phyloP scores from a whole-genome alignment of 768 basidiomycete genomes.

The Chiua virens region DNA sequence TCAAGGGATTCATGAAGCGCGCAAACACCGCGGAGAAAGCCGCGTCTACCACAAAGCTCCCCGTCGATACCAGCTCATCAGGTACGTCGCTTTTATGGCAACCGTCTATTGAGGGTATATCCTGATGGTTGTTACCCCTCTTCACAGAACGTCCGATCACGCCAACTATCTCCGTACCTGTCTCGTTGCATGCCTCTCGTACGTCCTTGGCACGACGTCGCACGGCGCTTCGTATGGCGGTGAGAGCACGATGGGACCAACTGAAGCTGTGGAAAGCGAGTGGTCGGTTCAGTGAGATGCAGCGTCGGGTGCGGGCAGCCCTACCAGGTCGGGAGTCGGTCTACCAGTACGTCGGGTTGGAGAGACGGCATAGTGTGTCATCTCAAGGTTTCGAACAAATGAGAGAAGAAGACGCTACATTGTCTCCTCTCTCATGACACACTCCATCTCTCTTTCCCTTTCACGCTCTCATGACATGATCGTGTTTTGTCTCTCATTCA shows the following conservation, averaged over 20 bases:
- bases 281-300: slow-evolving; percentile 28
- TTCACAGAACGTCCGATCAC: slow-evolving; percentile 17
- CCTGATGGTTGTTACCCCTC: background rate
- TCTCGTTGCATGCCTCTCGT: slow-evolving; percentile 14
- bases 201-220: slow-evolving; percentile 28
- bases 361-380: background rate
- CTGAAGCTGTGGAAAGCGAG: slow-evolving; percentile 24
- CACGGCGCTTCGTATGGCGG: slow-evolving; percentile 25
- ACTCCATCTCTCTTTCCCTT: too few relatives aligned
- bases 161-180: slow-evolving; percentile 3
- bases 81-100: slow-evolving; percentile 8
- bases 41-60: background rate
- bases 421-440: slow-evolving; percentile 12
- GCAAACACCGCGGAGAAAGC: slow-evolving; percentile 8
- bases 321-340: slow-evolving; percentile 28
- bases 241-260: slow-evolving; percentile 32
- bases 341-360: slow-evolving; percentile 32
- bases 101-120: background rate
- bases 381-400: background rate
- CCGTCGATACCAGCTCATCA: background rate
- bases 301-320: slow-evolving; percentile 29
- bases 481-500: slow-evolving; percentile 6
- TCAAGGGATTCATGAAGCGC: slow-evolving; percentile 46
- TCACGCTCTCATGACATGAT: slow-evolving; percentile 18
- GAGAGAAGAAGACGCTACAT: background rate